These are phyloP conservation scores for Francoa sonchifolia DNA, from an alignment of 441 rosid species.

Conservation along the genomic window DNA sequence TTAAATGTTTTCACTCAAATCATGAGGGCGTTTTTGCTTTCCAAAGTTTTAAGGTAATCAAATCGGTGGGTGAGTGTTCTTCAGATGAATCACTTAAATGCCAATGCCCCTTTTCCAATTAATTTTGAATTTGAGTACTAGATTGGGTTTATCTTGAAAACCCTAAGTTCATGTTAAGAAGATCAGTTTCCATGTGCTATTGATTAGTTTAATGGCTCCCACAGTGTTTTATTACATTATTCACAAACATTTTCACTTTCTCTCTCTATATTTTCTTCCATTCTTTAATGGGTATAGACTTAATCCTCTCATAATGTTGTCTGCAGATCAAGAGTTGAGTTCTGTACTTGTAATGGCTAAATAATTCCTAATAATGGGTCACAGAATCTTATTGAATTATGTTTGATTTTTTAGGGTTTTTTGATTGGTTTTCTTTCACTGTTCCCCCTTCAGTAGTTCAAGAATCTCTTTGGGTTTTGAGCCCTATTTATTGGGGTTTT, in stretches of 20 bases:
- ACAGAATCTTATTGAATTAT: slow-evolving; percentile 5
- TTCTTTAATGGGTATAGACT: slow-evolving; percentile 17
- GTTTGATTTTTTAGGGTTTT: slow-evolving; percentile 13
- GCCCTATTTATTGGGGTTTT: slow-evolving; percentile 11
- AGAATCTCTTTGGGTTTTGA: slow-evolving; percentile 13
- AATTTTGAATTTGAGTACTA: no score
- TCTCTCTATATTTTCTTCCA: not conserved
- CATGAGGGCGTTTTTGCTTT: no score
- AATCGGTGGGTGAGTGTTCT: no score
- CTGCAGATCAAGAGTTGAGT: slow-evolving; percentile 20
- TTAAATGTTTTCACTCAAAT: no score
- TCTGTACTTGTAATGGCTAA: slow-evolving; percentile 13
- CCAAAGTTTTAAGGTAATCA: no score
- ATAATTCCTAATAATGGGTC: slow-evolving; percentile 9
- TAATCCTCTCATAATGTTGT: slow-evolving; percentile 20
- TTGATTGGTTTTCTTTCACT: slow-evolving; percentile 18
- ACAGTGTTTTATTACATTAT: slow-evolving; percentile 15
- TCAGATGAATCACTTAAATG: no score
- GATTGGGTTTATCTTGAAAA: no score
- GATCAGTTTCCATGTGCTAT: slow-evolving; percentile 25
- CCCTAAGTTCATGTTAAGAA: slow-evolving; percentile 13
- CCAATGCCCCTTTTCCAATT: no score
- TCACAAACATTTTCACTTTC: slow-evolving; percentile 3
- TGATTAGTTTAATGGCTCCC: slow-evolving; percentile 20
- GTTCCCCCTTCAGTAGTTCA: slow-evolving; percentile 19